phyloP scores from a whole-genome alignment of 164 flowering plant species.

The Stephania japonica region DNA sequence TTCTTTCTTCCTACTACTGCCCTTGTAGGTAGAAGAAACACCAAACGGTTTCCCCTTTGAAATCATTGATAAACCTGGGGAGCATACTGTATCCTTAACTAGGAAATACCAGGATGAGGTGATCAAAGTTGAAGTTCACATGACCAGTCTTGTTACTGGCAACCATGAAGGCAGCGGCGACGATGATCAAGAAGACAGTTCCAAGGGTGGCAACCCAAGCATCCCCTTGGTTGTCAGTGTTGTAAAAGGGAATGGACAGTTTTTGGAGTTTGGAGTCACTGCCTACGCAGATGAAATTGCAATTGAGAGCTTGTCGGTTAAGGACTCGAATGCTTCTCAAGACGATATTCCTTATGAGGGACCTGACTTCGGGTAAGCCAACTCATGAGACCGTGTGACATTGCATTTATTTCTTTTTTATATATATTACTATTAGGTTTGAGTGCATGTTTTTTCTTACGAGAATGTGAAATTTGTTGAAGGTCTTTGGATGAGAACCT shows the following conservation, averaged over 20 bases:
- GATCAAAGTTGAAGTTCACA: slow-evolving; percentile 66
- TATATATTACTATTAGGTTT: too few species aligned
- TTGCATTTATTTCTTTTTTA: too few species aligned
- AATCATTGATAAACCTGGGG: slow-evolving; percentile 64
- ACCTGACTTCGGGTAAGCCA: slow-evolving; percentile 80
- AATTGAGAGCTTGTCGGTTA: slow-evolving; percentile 60
- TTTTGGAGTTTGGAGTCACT: slow-evolving; percentile 53
- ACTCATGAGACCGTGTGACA: background rate
- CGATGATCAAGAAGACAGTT: background rate
- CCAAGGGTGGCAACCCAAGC: slow-evolving; percentile 23
- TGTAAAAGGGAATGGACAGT: slow-evolving; percentile 44
- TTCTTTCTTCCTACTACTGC: background rate
- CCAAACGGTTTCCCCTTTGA: slow-evolving; percentile 76
- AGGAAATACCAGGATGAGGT: slow-evolving; percentile 63
- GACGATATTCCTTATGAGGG: slow-evolving; percentile 73
- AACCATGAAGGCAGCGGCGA: slow-evolving; percentile 19
- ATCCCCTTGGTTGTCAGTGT: slow-evolving; percentile 60
- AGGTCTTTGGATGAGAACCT: slow-evolving; percentile 97
- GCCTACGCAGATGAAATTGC: slow-evolving; percentile 72
- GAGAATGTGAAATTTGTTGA: slow-evolving; percentile 3
- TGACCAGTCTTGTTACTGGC: slow-evolving; percentile 69
- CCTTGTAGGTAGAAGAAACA: slow-evolving; percentile 41
- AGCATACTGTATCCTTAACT: slow-evolving; percentile 41
- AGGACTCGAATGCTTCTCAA: slow-evolving; percentile 48
- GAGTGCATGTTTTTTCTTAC: background rate